A percentile compares a stretch with the other conserved stretches of the same genome.
phyloP scores from a whole-genome alignment of 2,329 filamentous ascomycete genomes.

The Trematosphaeria pertusa region DNA sequence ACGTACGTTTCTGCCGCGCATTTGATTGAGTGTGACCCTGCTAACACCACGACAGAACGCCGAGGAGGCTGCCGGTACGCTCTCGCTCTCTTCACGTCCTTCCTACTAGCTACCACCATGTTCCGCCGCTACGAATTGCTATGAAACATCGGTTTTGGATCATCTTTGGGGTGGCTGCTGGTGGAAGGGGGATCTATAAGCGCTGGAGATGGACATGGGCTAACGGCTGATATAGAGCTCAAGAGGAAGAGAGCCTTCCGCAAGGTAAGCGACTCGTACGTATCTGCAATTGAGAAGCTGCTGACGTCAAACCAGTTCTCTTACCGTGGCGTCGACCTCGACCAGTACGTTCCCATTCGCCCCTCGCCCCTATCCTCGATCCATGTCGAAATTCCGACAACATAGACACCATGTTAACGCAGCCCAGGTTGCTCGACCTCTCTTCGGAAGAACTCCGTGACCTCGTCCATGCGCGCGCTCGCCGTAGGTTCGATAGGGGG shows the following conservation, averaged over 20 bases:
- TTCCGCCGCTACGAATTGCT: too few relatives aligned
- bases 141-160: too few relatives aligned
- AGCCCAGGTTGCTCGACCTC: conserved; percentile 93
- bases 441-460: conserved; percentile 98
- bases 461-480: conserved; percentile 98
- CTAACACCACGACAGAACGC: conserved; percentile 71
- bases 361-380: conserved; percentile 15
- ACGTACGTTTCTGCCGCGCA: conserved; percentile 67
- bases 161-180: too few relatives aligned
- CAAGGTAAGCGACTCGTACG: conserved; percentile 61
- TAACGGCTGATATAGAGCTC: conserved; percentile 70
- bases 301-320: conserved; percentile 68
- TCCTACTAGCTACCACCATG: conserved; percentile 16
- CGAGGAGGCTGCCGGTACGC: conserved; percentile 87
- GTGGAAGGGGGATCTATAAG: background rate
- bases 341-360: conserved; percentile 77
- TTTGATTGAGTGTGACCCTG: conserved; percentile 16
- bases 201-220: conserved; percentile 6
- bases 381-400: conserved; percentile 33
- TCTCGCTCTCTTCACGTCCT: conserved; percentile 22
- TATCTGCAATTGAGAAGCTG: background rate
- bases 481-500: conserved; percentile 99
- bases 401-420: conserved; percentile 25
- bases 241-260: conserved; percentile 99
- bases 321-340: conserved; percentile 99